Percentiles rank a stretch among this genome's conserved stretches.
Evolutionary conservation across 495 filamentous ascomycete species (phyloP).

Genomic region (Penicillium alfredii): DNA sequence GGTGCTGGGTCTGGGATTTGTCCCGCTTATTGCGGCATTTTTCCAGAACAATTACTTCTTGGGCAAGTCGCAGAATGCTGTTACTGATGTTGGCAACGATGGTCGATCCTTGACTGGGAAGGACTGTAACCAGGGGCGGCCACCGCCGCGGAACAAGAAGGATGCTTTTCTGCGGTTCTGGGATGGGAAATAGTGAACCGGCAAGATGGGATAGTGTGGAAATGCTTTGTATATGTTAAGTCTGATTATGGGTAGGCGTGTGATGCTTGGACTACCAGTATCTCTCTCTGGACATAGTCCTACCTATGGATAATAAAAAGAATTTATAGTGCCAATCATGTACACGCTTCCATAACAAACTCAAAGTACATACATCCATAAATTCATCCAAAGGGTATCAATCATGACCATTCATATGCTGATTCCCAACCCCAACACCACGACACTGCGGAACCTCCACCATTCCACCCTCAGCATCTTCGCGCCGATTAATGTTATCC

Average conservation of each 20-base stretch:
- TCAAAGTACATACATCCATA: not conserved
- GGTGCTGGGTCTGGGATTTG: conserved; percentile 6
- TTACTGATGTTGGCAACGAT: conserved; percentile 11
- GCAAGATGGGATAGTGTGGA: too few species aligned
- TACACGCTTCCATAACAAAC: too few species aligned
- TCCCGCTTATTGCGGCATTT: conserved; percentile 7
- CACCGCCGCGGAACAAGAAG: conserved; percentile 2
- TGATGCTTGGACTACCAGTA: too few species aligned
- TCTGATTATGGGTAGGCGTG: too few species aligned
- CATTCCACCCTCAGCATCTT: conserved; percentile 9
- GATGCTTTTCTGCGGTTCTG: conserved; percentile 6
- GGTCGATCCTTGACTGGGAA: conserved; percentile 3
- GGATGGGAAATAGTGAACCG: conserved; percentile 1
- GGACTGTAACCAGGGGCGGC: conserved; percentile 1
- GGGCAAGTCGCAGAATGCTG: conserved; percentile 14
- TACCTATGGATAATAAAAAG: too few species aligned
- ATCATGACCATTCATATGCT: not conserved
- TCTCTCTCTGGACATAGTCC: too few species aligned
- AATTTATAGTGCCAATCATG: too few species aligned
- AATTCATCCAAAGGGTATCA: conserved; percentile 7
- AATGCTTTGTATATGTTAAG: too few species aligned
- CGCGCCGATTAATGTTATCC: too few species aligned
- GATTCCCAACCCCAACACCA: conserved; percentile 2
- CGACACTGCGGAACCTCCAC: conserved; percentile 4
- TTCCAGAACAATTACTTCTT: conserved; percentile 14